Evolutionary conservation across 495 filamentous ascomycete genomes (phyloP).

Genomic region (Pseudotulostoma volvatum): DNA sequence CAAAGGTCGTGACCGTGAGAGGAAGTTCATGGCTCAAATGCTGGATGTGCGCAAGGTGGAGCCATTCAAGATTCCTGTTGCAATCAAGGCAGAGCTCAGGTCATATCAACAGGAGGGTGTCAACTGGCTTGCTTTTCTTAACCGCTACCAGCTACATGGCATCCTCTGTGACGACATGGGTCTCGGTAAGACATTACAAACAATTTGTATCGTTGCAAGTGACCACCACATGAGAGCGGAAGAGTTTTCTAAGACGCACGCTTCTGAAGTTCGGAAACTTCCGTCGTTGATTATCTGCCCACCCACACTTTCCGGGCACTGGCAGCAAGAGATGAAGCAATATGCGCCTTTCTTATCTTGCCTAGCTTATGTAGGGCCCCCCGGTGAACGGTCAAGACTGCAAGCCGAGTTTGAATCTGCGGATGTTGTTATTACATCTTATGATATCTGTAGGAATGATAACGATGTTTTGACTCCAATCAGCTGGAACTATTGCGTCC

Average conservation of each 20-base stretch:
- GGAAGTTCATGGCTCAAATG: constrained; percentile 93
- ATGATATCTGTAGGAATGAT: constrained; percentile 93
- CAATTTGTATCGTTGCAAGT: constrained; percentile 91
- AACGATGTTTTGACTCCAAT: constrained; percentile 65
- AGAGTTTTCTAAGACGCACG: constrained; percentile 64
- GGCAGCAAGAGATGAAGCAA: constrained; percentile 90
- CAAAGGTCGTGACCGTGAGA: constrained; percentile 75
- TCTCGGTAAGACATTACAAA: constrained; percentile 93
- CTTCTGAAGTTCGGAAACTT: constrained; percentile 57
- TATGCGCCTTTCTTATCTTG: constrained; percentile 88
- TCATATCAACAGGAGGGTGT: constrained; percentile 98
- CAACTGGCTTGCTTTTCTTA: constrained; percentile 97
- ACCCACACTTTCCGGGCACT: constrained; percentile 93
- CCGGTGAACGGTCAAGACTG: constrained; percentile 55
- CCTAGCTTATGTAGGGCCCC: constrained; percentile 79
- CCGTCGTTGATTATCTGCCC: constrained; percentile 93
- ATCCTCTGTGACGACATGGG: constrained; percentile 99
- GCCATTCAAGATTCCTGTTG: constrained; percentile 79
- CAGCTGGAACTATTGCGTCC: constrained; percentile 92
- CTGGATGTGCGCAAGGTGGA: constrained; percentile 92
- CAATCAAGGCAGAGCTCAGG: constrained; percentile 88
- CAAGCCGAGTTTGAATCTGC: constrained; percentile 50
- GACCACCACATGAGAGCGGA: constrained; percentile 89
- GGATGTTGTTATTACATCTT: constrained; percentile 92
- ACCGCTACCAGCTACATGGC: constrained; percentile 91